Evolutionary conservation across 2,329 filamentous ascomycete genomes (phyloP).

Genomic region (Cercospora nicotianae): DNA sequence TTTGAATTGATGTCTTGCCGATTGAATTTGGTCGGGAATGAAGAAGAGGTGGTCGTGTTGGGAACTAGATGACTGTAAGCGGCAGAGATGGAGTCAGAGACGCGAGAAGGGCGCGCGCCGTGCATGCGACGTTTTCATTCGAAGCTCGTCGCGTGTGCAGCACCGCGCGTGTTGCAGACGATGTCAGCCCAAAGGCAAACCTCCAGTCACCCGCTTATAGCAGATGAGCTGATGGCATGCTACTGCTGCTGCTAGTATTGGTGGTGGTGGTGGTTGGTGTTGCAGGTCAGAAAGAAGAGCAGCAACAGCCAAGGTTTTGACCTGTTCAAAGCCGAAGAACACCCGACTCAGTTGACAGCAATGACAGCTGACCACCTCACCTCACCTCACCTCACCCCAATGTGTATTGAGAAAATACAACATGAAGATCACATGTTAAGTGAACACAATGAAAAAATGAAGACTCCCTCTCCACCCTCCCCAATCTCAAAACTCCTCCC

Average conservation of each 20-base stretch:
- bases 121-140: background rate
- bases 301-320: background rate
- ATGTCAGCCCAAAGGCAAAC: background rate
- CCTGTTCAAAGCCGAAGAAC: background rate
- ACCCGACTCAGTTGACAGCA: background rate
- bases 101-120: background rate
- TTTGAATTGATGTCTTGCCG: background rate
- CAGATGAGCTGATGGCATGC: background rate
- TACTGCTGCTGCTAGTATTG: background rate
- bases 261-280: background rate
- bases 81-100: background rate
- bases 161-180: background rate
- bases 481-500: background rate
- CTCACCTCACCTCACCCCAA: background rate
- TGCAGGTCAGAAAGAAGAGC: background rate
- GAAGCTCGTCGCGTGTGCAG: background rate
- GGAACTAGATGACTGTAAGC: background rate
- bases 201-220: background rate
- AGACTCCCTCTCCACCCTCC: background rate
- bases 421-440: background rate
- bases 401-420: background rate
- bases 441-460: background rate
- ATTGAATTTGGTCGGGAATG: background rate
- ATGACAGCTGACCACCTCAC: background rate
- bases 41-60: background rate